These are phyloP conservation scores for Rhynchospora tenuis DNA, from an alignment of 176 grass and related monocot genomes.

Conservation along the genomic window DNA sequence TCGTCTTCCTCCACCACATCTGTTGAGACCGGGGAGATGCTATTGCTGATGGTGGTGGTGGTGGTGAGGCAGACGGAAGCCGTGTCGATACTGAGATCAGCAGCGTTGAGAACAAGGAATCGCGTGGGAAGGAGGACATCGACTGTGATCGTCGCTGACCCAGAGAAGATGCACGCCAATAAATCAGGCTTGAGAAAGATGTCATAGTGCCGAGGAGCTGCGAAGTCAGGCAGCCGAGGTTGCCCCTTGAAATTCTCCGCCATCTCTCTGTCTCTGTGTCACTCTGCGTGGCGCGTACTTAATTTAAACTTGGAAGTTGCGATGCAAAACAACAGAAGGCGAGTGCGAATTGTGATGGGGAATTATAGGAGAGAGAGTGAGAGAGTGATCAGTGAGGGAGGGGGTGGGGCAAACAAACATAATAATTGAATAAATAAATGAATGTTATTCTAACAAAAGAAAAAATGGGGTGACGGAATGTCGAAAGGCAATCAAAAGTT, in stretches of 20 bases:
- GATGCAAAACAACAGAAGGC: too few species aligned
- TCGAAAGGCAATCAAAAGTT: too few species aligned
- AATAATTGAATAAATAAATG: too few species aligned
- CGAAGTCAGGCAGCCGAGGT: conserved; percentile 52
- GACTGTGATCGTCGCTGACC: conserved; percentile 34
- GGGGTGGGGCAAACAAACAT: too few species aligned
- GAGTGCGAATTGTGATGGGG: too few species aligned
- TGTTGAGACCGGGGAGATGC: conserved; percentile 6
- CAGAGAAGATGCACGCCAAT: conserved; percentile 44
- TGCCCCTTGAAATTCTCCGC: conserved; percentile 36
- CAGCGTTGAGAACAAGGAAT: conserved; percentile 73
- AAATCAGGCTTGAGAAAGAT: conserved; percentile 51
- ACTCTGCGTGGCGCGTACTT: too few species aligned
- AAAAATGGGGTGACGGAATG: too few species aligned
- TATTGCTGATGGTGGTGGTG: background rate
- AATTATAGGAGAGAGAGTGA: too few species aligned
- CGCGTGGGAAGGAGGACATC: conserved; percentile 38
- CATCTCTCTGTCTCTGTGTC: background rate
- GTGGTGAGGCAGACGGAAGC: conserved; percentile 40
- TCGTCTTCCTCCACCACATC: conserved; percentile 43
- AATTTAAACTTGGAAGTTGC: too few species aligned
- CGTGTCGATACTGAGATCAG: conserved; percentile 42
- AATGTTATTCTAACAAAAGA: too few species aligned
- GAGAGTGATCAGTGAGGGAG: too few species aligned
- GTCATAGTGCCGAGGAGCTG: conserved; percentile 46